Evolutionary conservation across 768 basidiomycete genomes (phyloP).

Genomic region (Clathrus columnatus): DNA sequence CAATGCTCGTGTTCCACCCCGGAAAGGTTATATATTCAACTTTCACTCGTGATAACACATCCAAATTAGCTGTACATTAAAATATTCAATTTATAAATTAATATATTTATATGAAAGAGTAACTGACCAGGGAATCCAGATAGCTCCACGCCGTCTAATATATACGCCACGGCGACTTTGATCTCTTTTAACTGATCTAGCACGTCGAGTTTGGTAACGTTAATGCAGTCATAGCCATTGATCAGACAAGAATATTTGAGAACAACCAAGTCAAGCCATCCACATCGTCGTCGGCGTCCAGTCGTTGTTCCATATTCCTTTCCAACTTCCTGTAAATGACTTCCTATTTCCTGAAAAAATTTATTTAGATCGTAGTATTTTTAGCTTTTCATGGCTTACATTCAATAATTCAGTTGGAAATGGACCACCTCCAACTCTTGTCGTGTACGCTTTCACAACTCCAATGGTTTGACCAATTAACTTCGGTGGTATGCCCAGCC

Average conservation of each 20-base stretch:
- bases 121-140: conserved; percentile 73
- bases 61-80: conserved; percentile 74
- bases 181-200: conserved; percentile 80
- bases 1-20: conserved; percentile 84
- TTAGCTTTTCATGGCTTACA: conserved; percentile 31
- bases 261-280: conserved; percentile 96
- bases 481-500: conserved; percentile 92
- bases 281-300: conserved; percentile 85
- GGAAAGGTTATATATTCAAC: conserved; percentile 85
- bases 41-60: conserved; percentile 64
- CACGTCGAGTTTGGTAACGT: conserved; percentile 94
- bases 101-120: neutral
- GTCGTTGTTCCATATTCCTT: conserved; percentile 89
- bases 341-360: conserved; percentile 56
- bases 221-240: conserved; percentile 91
- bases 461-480: conserved; percentile 81
- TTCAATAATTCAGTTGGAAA: conserved; percentile 96
- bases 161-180: conserved; percentile 79
- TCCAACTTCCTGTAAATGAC: conserved; percentile 89
- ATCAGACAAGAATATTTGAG: conserved; percentile 86
- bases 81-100: neutral
- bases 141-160: conserved; percentile 67
- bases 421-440: conserved; percentile 95
- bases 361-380: conserved; percentile 5
- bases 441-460: conserved; percentile 97